Conservation (phyloP, 108 stramenopile genomes). For the Nitzschia inconspicua region DNA sequence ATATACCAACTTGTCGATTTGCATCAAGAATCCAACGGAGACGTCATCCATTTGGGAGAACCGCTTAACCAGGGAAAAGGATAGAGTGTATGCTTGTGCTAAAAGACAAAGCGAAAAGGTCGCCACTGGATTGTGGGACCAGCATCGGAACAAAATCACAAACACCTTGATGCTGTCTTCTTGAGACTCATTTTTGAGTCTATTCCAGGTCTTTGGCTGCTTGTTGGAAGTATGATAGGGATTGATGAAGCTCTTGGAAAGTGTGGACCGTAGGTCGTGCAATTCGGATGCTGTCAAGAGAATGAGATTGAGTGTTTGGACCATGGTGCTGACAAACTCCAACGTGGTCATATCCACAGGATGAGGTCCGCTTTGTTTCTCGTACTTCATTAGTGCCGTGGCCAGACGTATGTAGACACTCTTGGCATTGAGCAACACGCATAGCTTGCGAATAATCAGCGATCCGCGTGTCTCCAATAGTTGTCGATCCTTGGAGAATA, state of each 20-base stretch:
- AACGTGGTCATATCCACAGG: constrained; percentile 49
- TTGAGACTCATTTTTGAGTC: constrained; percentile 24
- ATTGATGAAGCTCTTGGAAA: constrained; percentile 28
- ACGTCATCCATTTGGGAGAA: constrained; percentile 91
- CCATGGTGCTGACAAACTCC: constrained; percentile 94
- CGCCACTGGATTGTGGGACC: constrained; percentile 97
- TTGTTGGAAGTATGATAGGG: constrained; percentile 3
- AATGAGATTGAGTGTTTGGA: constrained; percentile 96
- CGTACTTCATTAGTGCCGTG: constrained; percentile 67
- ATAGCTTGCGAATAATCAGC: constrained; percentile 94
- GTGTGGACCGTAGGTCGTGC: constrained; percentile 73
- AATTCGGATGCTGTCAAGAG: constrained; percentile 95
- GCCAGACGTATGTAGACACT: constrained; percentile 93
- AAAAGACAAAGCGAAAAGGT: constrained; percentile 95
- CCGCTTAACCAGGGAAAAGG: constrained; percentile 86
- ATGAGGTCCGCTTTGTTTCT: constrained; percentile 29
- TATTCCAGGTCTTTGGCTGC: not conserved
- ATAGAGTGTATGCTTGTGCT: constrained; percentile 93
- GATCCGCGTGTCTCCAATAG: constrained; percentile 95
- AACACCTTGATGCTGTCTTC: constrained; percentile 73
- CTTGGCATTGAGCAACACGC: constrained; percentile 90
- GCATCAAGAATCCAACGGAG: constrained; percentile 97
- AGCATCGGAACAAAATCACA: constrained; percentile 85
- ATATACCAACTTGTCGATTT: constrained; percentile 97
- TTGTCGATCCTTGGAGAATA: constrained; percentile 86